Percentiles rank a stretch among this genome's conserved stretches.
These are phyloP conservation scores for Tuber brumale DNA, from an alignment of 495 filamentous ascomycete genomes.

Conservation along the genomic window DNA sequence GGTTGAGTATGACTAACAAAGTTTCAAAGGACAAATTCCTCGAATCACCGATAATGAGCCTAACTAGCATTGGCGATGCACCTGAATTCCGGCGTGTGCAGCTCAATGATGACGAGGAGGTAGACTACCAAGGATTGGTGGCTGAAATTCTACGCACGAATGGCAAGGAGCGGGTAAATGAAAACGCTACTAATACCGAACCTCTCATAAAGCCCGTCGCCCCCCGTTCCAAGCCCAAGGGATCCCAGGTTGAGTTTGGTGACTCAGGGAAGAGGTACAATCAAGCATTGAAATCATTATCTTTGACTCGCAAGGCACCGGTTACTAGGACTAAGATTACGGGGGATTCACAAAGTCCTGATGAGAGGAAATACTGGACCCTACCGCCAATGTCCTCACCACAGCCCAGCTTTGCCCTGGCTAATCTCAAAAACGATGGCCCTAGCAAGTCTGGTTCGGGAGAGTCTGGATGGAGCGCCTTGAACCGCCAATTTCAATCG, in stretches of 20 bases:
- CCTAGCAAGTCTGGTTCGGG: neutral
- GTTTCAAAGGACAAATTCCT: neutral
- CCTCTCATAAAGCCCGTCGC: neutral
- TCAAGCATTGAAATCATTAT: neutral
- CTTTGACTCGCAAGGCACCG: neutral
- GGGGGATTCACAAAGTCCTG: neutral
- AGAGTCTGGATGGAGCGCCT: neutral
- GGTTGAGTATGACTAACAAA: neutral
- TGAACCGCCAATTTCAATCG: neutral
- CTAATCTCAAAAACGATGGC: neutral
- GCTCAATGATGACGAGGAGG: neutral
- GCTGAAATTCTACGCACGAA: neutral
- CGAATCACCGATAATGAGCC: neutral
- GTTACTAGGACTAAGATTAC: neutral
- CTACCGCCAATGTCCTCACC: neutral
- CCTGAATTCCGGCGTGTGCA: neutral
- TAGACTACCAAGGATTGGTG: neutral
- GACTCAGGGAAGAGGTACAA: neutral
- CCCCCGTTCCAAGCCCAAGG: neutral
- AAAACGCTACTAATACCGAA: neutral
- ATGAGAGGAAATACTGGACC: neutral
- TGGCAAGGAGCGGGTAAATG: neutral
- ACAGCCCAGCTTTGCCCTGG: neutral
- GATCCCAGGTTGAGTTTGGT: neutral
- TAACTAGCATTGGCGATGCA: neutral